Conservation (phyloP, 106 monocot species). For the Xerophyta viscosa region DNA sequence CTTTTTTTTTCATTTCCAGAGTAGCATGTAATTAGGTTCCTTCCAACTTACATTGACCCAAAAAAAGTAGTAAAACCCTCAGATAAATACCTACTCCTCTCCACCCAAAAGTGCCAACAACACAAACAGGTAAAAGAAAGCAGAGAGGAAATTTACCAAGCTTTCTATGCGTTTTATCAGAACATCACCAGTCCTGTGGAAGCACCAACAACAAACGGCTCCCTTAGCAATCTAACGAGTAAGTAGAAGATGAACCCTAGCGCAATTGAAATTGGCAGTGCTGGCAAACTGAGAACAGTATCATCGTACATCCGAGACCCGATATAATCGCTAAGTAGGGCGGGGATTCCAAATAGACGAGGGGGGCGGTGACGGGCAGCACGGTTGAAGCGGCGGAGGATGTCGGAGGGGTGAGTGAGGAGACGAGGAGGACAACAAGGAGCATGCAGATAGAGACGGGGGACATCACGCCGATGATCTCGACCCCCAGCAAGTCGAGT, state of each 20-base stretch:
- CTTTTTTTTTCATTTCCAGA: too few relatives aligned
- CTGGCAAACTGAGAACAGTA: conserved; percentile 79
- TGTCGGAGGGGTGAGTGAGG: conserved; percentile 16
- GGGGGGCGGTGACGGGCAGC: conserved; percentile 33
- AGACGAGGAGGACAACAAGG: conserved; percentile 51
- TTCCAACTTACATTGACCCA: too few relatives aligned
- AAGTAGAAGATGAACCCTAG: conserved; percentile 85
- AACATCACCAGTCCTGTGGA: conserved; percentile 93
- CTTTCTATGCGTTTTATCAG: too few relatives aligned
- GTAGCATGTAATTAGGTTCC: too few relatives aligned
- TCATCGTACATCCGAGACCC: conserved; percentile 83
- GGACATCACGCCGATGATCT: conserved; percentile 59
- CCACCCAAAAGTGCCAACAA: too few relatives aligned
- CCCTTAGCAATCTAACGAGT: conserved; percentile 76
- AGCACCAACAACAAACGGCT: conserved; percentile 88
- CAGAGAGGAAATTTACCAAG: too few relatives aligned
- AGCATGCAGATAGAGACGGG: conserved; percentile 68
- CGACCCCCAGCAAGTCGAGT: conserved; percentile 12
- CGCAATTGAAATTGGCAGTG: conserved; percentile 81
- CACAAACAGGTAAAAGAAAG: too few relatives aligned
- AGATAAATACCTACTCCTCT: too few relatives aligned
- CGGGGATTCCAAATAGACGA: conserved; percentile 55
- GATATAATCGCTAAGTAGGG: conserved; percentile 72
- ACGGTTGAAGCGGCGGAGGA: conserved; percentile 7
- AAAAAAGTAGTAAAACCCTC: too few relatives aligned